These are phyloP conservation scores for Chytridium lagenaria DNA, from an alignment of 371 early-diverging fungal species.

Conservation along the genomic window DNA sequence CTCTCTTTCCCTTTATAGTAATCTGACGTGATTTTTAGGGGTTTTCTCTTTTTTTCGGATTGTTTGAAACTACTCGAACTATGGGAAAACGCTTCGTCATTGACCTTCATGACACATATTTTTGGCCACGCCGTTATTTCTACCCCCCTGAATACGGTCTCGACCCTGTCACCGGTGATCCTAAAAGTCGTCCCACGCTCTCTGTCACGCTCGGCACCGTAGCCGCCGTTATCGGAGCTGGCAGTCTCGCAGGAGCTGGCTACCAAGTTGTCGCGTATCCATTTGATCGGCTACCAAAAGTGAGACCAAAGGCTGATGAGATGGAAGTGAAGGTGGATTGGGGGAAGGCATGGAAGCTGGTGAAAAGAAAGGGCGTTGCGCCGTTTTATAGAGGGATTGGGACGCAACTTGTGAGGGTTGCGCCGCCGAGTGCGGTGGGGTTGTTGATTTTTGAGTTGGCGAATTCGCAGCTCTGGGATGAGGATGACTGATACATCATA, in stretches of 20 bases:
- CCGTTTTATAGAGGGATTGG: conserved; percentile 49
- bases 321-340: conserved; percentile 19
- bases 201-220: conserved; percentile 37
- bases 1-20: conserved; percentile 3
- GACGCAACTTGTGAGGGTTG: conserved; percentile 47
- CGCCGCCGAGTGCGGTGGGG: conserved; percentile 55
- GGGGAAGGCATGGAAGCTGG: conserved; percentile 29
- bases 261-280: conserved; percentile 51
- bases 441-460: conserved; percentile 53
- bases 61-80: conserved; percentile 48
- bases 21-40: conserved; percentile 32
- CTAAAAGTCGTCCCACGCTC: conserved; percentile 20
- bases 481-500: too few species aligned
- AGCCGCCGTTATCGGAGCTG: conserved; percentile 45
- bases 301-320: too few species aligned
- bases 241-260: conserved; percentile 48
- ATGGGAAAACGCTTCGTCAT: conserved; percentile 41
- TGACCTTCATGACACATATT: neutral
- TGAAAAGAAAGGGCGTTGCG: conserved; percentile 32
- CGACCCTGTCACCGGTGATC: neutral
- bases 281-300: conserved; percentile 41
- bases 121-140: neutral
- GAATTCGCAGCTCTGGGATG: conserved; percentile 42
- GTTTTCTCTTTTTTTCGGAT: conserved; percentile 53
- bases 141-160: neutral